A percentile compares a stretch with the other conserved stretches of the same genome.
Evolutionary conservation across 2,329 filamentous ascomycete species (phyloP).

Genomic region (Colletotrichum gloeosporioides): DNA sequence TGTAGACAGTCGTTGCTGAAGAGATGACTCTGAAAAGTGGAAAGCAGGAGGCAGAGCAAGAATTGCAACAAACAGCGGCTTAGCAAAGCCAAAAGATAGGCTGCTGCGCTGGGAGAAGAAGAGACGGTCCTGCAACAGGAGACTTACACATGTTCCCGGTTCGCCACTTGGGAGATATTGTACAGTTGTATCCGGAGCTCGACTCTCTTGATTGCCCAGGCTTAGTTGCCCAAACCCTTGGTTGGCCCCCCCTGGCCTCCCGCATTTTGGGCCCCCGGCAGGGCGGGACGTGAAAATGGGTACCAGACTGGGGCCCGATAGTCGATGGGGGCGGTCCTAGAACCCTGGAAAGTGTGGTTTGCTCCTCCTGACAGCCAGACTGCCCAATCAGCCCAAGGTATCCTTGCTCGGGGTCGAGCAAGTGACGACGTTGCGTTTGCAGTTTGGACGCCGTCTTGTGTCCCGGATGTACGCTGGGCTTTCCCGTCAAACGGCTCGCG

Average conservation of each 20-base stretch:
- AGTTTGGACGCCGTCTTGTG: not conserved
- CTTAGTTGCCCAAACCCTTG: constrained; percentile 1
- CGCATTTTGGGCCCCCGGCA: constrained; percentile 9
- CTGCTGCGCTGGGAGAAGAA: not conserved
- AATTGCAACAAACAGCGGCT: not conserved
- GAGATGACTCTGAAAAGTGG: not conserved
- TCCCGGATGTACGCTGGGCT: not conserved
- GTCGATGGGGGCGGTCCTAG: not conserved
- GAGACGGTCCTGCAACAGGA: constrained; percentile 9
- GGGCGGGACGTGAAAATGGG: constrained; percentile 7
- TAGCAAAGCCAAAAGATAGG: not conserved
- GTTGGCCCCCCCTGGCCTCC: constrained; percentile 5
- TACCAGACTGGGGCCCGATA: not conserved
- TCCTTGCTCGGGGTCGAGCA: not conserved
- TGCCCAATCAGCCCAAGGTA: not conserved
- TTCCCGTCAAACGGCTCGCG: constrained; percentile 8
- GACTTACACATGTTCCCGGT: constrained; percentile 12
- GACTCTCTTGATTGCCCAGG: not conserved
- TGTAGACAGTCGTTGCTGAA: not conserved
- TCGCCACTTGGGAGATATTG: not conserved
- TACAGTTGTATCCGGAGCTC: not conserved
- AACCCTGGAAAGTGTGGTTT: constrained; percentile 1
- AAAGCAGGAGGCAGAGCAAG: not conserved
- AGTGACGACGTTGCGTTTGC: constrained; percentile 12
- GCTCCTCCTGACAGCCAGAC: constrained; percentile 1